phyloP scores from a whole-genome alignment of 768 basidiomycete species.

The Dentipellis sp. region DNA sequence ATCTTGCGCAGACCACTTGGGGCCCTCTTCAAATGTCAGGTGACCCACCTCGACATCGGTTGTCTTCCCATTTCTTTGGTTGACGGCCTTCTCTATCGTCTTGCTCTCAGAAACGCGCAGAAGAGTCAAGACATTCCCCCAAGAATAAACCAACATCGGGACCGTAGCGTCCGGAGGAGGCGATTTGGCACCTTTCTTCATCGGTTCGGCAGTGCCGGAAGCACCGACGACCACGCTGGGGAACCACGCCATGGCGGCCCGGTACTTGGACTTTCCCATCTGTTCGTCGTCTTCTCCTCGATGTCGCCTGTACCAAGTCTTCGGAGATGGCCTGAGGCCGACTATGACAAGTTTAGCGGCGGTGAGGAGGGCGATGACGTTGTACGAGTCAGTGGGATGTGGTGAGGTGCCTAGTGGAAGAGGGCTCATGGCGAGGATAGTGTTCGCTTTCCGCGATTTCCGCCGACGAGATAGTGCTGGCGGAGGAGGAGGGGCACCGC shows the following conservation, averaged over 20 bases:
- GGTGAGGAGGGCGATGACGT: constrained; percentile 80
- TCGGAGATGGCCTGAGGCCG: constrained; percentile 82
- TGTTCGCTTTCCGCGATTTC: constrained; percentile 41
- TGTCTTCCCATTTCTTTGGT: constrained; percentile 50
- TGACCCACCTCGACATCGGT: constrained; percentile 53
- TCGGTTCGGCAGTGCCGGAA: constrained; percentile 8
- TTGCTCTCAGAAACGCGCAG: constrained; percentile 57
- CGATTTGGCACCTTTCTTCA: constrained; percentile 18
- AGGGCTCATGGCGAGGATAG: constrained; percentile 70
- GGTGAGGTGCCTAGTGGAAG: constrained; percentile 69
- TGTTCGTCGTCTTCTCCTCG: constrained; percentile 42
- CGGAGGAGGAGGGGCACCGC: constrained; percentile 15
- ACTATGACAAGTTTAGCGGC: constrained; percentile 88
- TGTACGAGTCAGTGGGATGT: constrained; percentile 72
- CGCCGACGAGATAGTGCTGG: constrained; percentile 31
- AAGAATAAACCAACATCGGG: constrained; percentile 77
- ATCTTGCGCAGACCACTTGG: constrained; percentile 50
- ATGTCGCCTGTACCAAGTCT: constrained; percentile 82
- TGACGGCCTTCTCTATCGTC: constrained; percentile 38
- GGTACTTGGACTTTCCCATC: constrained; percentile 34
- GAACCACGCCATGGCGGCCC: constrained; percentile 75
- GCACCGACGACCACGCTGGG: constrained; percentile 40
- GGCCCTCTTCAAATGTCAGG: constrained; percentile 52
- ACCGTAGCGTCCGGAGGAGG: constrained; percentile 20
- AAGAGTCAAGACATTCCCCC: constrained; percentile 64